A percentile compares a stretch with the other conserved stretches of the same genome.
phyloP scores from a whole-genome alignment of 176 grass and related monocot genomes.

The Pontederia paniculata region DNA sequence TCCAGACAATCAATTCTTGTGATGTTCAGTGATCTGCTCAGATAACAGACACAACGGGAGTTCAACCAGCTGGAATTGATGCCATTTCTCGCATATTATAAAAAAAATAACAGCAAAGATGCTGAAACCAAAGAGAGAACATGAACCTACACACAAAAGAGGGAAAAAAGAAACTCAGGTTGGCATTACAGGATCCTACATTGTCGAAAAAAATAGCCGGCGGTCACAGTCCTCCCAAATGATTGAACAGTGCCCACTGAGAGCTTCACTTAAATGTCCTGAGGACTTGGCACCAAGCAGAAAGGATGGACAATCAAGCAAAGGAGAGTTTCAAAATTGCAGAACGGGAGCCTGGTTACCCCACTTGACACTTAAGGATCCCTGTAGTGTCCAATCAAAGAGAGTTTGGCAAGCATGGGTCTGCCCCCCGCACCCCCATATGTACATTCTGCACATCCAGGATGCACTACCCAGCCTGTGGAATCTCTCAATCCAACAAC shows the following conservation, averaged over 20 bases:
- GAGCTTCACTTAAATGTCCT: not conserved
- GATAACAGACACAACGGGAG: too few relatives aligned
- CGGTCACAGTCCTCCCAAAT: conserved; percentile 8
- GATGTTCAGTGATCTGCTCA: not conserved
- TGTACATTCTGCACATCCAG: conserved; percentile 7
- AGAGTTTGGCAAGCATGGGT: not conserved
- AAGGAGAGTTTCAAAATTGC: not conserved
- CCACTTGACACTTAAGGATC: conserved; percentile 16
- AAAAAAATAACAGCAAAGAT: conserved; percentile 7
- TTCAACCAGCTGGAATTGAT: too few relatives aligned
- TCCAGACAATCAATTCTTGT: conserved; percentile 14
- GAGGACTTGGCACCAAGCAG: conserved; percentile 9
- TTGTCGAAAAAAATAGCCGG: conserved; percentile 10
- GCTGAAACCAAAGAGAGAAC: conserved; percentile 14
- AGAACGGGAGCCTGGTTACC: not conserved
- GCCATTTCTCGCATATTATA: not conserved
- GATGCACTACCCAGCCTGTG: conserved; percentile 21
- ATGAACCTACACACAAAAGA: conserved; percentile 2
- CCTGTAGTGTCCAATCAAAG: not conserved
- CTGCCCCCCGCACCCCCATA: conserved; percentile 12
- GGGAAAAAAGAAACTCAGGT: conserved; percentile 10
- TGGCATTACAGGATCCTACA: conserved; percentile 14
- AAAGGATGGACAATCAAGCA: conserved; percentile 8
- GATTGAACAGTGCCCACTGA: conserved; percentile 7
- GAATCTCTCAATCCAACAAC: conserved; percentile 29